Percentiles rank a stretch among this genome's conserved stretches.
Conservation (phyloP, 2,329 filamentous ascomycete genomes). For the Pseudohalonectria lignicola region DNA sequence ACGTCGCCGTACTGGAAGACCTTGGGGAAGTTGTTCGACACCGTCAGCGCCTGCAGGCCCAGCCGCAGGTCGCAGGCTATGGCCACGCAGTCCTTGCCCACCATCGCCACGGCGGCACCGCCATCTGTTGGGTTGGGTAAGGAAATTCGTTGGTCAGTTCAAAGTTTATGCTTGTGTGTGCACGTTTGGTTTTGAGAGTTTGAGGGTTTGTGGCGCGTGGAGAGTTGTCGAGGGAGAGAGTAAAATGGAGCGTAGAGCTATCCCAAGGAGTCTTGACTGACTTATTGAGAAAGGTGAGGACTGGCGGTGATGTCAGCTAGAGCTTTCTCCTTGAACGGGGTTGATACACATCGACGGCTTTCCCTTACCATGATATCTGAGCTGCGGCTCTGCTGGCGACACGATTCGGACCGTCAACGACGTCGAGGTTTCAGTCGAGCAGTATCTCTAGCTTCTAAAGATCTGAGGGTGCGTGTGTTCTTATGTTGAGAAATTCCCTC, state of each 20-base stretch:
- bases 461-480: no score
- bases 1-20: conserved; percentile 90
- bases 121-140: conserved; percentile 42
- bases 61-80: conserved; percentile 98
- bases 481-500: no score
- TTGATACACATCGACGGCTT: no score
- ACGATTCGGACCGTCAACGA: no score
- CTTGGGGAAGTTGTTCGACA: conserved; percentile 99
- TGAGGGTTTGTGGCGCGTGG: not conserved
- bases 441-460: no score
- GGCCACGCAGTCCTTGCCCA: conserved; percentile 98
- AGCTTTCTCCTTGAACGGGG: not conserved
- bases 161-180: not conserved
- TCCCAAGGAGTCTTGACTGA: conserved; percentile 42
- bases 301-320: conserved; percentile 33
- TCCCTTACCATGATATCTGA: no score
- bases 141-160: not conserved
- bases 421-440: no score
- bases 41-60: conserved; percentile 88
- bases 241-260: no score
- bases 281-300: conserved; percentile 93
- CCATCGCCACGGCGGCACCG: conserved; percentile 96
- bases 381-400: no score
- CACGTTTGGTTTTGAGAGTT: conserved; percentile 2
- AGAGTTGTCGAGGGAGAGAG: conserved; percentile 3